phyloP scores from a whole-genome alignment of 495 filamentous ascomycete genomes.

The Poronia punctata region DNA sequence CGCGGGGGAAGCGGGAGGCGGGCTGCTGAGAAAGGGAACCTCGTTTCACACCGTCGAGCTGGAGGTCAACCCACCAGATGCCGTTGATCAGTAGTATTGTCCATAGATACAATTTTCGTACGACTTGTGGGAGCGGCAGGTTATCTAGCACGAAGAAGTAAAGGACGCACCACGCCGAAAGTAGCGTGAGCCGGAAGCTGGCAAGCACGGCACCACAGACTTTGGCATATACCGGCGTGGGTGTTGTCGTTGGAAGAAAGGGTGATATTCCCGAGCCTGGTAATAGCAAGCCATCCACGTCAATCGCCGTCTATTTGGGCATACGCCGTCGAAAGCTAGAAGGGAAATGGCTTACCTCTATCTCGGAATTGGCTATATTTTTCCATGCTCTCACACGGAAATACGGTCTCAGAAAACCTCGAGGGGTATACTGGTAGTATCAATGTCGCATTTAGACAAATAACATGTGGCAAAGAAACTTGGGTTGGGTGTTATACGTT shows the following conservation, averaged over 20 bases:
- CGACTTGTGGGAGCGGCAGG: constrained; percentile 72
- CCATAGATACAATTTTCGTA: constrained; percentile 82
- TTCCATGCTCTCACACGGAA: constrained; percentile 78
- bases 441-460: no score
- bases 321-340: background rate
- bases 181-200: constrained; percentile 68
- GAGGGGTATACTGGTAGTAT: no score
- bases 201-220: constrained; percentile 66
- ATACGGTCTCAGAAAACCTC: no score
- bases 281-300: background rate
- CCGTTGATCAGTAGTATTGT: constrained; percentile 76
- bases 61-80: constrained; percentile 96
- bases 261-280: constrained; percentile 92
- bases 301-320: constrained; percentile 7
- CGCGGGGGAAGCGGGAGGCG: constrained; percentile 62
- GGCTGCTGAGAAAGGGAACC: constrained; percentile 59
- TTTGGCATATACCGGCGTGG: constrained; percentile 51
- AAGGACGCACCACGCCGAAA: constrained; percentile 56
- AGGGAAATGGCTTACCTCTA: constrained; percentile 54
- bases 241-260: constrained; percentile 72
- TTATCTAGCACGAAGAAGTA: constrained; percentile 82
- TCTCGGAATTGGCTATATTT: constrained; percentile 96
- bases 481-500: no score
- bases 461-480: no score
- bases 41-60: constrained; percentile 90